Evolutionary conservation across 1,284 basidiomycete genomes (phyloP).

Genomic region (Ganoderma boninense): DNA sequence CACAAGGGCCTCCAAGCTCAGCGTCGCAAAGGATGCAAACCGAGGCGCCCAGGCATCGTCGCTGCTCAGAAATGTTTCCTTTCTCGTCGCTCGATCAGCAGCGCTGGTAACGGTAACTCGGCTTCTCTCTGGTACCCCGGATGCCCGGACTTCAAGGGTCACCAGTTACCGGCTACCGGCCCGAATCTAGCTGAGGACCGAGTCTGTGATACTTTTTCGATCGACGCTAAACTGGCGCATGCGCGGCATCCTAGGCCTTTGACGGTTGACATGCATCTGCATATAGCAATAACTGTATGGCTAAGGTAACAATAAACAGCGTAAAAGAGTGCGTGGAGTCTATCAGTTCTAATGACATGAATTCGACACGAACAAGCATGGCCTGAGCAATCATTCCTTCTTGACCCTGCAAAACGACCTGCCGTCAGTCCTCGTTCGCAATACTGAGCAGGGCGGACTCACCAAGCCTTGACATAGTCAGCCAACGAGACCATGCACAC

Average conservation of each 20-base stretch:
- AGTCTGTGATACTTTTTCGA: not conserved
- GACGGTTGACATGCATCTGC: not conserved
- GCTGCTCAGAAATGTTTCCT: slow-evolving; percentile 8
- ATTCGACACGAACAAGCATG: slow-evolving; percentile 2
- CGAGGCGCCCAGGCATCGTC: not conserved
- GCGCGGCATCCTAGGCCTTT: no score
- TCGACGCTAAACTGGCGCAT: not conserved
- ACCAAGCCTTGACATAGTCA: slow-evolving; percentile 92
- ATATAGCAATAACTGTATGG: slow-evolving; percentile 22
- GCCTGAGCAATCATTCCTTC: slow-evolving; percentile 23
- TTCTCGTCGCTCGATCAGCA: slow-evolving; percentile 20
- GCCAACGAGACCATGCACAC: slow-evolving; percentile 98
- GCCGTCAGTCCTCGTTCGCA: slow-evolving; percentile 12
- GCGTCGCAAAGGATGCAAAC: not conserved
- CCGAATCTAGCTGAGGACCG: not conserved
- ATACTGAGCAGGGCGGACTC: slow-evolving; percentile 35
- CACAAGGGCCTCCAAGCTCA: not conserved
- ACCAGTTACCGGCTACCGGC: no score
- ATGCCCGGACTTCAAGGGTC: slow-evolving; percentile 9
- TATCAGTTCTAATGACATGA: slow-evolving; percentile 18
- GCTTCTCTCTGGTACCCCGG: slow-evolving; percentile 6
- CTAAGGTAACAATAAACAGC: slow-evolving; percentile 36
- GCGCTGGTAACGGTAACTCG: slow-evolving; percentile 3
- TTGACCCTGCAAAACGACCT: slow-evolving; percentile 43
- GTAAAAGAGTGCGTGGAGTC: slow-evolving; percentile 22